phyloP scores from a whole-genome alignment of 2,329 filamentous ascomycete genomes.

The Chaetomiaceae sp. region DNA sequence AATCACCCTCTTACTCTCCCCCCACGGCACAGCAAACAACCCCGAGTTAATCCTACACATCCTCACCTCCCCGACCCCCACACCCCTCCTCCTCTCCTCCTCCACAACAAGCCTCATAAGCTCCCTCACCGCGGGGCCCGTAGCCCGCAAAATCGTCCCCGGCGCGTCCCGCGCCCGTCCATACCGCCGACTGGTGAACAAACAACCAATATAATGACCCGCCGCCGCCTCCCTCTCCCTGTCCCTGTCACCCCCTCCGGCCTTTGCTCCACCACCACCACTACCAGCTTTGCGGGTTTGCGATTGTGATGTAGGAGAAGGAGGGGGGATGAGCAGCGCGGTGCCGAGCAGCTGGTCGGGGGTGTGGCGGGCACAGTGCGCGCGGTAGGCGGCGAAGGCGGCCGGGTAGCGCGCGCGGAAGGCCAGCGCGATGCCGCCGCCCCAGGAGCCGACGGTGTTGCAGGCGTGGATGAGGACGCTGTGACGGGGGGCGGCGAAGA shows the following conservation, averaged over 20 bases:
- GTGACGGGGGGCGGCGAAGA: constrained; percentile 17
- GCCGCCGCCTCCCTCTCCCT: not conserved
- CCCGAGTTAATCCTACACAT: constrained; percentile 22
- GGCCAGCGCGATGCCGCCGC: constrained; percentile 16
- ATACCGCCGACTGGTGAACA: constrained; percentile 15
- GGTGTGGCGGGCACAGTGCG: constrained; percentile 12
- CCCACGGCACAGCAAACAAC: constrained; percentile 21
- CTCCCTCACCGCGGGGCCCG: constrained; percentile 16
- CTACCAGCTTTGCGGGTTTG: too few relatives aligned
- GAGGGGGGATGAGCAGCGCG: constrained; percentile 20
- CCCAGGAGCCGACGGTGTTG: constrained; percentile 21
- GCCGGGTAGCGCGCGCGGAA: constrained; percentile 18
- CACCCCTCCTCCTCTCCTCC: not conserved
- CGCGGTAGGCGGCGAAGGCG: constrained; percentile 15
- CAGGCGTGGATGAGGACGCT: constrained; percentile 23
- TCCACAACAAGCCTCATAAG: constrained; percentile 16
- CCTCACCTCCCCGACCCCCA: constrained; percentile 14
- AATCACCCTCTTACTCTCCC: constrained; percentile 10
- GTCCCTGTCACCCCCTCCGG: too few relatives aligned
- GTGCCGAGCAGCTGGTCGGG: constrained; percentile 15
- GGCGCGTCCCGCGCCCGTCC: constrained; percentile 14
- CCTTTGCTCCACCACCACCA: too few relatives aligned
- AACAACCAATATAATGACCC: constrained; percentile 18
- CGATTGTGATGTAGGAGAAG: too few relatives aligned
- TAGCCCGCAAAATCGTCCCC: constrained; percentile 11